Evolutionary conservation across 2,329 filamentous ascomycete species (phyloP).

Genomic region (Diplodia mutila): DNA sequence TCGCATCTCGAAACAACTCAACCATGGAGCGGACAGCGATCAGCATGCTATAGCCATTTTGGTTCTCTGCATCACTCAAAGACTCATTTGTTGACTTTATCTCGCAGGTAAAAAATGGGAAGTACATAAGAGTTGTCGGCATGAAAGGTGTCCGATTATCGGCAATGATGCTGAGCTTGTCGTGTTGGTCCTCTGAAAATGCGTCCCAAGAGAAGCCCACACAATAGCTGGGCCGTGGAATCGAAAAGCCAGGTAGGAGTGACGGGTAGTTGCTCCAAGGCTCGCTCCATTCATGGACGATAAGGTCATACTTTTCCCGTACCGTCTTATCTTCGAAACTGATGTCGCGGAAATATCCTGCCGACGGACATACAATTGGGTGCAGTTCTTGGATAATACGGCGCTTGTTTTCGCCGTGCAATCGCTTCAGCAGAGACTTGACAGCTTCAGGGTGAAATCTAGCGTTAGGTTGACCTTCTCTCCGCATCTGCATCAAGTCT

Average conservation of each 20-base stretch:
- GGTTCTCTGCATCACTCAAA: conserved; percentile 32
- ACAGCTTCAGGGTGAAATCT: too few species aligned
- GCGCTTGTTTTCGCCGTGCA: too few species aligned
- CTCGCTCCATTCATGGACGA: conserved; percentile 37
- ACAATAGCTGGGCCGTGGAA: neutral
- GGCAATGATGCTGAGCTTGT: conserved; percentile 38
- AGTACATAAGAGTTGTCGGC: conserved; percentile 30
- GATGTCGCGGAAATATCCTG: too few species aligned
- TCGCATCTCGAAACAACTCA: neutral
- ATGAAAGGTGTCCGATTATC: conserved; percentile 26
- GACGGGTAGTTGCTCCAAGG: conserved; percentile 49
- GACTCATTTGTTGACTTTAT: conserved; percentile 29
- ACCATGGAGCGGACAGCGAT: neutral
- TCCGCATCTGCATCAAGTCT: too few species aligned
- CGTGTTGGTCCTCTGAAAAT: conserved; percentile 50
- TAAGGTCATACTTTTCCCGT: too few species aligned
- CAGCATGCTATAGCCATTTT: conserved; percentile 30
- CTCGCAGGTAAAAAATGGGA: conserved; percentile 32
- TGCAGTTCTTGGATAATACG: too few species aligned
- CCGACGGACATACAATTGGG: too few species aligned
- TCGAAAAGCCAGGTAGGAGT: conserved; percentile 30
- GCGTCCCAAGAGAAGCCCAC: neutral
- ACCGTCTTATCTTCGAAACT: too few species aligned
- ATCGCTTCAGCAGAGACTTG: too few species aligned
- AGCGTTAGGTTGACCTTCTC: too few species aligned